Percentiles rank a stretch among this genome's conserved stretches.
Evolutionary conservation across 2,329 filamentous ascomycete species (phyloP).

Genomic region (Alternaria ethzedia): DNA sequence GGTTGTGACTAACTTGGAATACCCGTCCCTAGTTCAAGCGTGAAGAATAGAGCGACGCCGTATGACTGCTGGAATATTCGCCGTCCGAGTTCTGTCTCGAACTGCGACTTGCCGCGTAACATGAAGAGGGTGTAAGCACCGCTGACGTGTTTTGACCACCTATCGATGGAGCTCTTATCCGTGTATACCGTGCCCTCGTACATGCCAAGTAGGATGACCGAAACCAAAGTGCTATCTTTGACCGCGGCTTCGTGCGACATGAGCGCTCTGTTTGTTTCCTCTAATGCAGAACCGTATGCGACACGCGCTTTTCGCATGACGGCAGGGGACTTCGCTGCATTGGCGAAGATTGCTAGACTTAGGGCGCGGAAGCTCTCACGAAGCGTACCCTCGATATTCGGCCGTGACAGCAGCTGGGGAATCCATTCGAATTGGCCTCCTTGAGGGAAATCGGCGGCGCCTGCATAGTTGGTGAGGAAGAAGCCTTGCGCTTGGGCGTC

Average conservation of each 20-base stretch:
- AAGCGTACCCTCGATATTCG: constrained; percentile 25
- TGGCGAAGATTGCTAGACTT: constrained; percentile 33
- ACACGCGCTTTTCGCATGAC: constrained; percentile 34
- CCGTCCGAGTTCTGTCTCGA: constrained; percentile 23
- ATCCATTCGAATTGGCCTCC: constrained; percentile 39
- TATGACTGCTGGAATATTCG: constrained; percentile 42
- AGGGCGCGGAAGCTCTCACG: constrained; percentile 31
- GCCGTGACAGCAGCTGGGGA: constrained; percentile 24
- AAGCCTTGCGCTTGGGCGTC: constrained; percentile 40
- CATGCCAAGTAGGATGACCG: constrained; percentile 42
- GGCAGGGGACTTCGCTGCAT: constrained; percentile 26
- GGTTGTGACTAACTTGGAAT: not conserved
- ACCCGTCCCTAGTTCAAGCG: constrained; percentile 23
- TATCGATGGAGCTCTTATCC: constrained; percentile 32
- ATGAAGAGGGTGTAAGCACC: constrained; percentile 42
- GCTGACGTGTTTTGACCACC: constrained; percentile 43
- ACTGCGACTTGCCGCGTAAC: constrained; percentile 37
- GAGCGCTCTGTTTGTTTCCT: constrained; percentile 33
- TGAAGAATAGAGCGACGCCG: constrained; percentile 28
- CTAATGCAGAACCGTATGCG: constrained; percentile 34
- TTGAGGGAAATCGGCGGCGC: constrained; percentile 27
- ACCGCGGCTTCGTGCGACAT: constrained; percentile 18
- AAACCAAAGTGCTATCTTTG: constrained; percentile 36
- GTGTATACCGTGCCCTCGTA: constrained; percentile 43
- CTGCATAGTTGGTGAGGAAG: constrained; percentile 40